Base-by-base conservation (phyloP, 2,329 filamentous ascomycete genomes). In the Botryosphaeria dothidea region DNA sequence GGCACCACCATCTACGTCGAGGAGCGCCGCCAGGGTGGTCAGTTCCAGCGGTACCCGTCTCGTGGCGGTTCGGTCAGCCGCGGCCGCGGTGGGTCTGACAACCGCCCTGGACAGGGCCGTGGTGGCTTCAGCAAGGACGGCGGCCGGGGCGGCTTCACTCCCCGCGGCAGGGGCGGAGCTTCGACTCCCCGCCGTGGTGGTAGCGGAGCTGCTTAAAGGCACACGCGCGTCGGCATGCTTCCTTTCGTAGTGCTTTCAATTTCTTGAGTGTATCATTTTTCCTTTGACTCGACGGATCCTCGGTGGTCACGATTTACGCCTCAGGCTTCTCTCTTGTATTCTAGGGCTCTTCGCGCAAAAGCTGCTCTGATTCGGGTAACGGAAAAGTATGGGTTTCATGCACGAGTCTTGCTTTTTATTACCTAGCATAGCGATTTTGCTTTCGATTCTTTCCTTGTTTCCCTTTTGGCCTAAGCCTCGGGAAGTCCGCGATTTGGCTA, bases 1-100 rank as follows among this genome's bases (percentile, higher is more conserved):
- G 90, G 88, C 70, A 90, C 97, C 78, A 89, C 87, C 73, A 90
- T 99, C 71, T 84, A 87, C 67, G 91, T 99, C 65, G 95, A 98
- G 81, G 92, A 94, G 76, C 93, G 95, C 68, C 92, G 92, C 69
- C 87, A 90, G 48, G 76, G 79, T 15, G 71, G 74, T 68, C 68
- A 73, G 67, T 69, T 75, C 72, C 60, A 77, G 70, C 72, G 71
- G 68, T 72, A 75, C 71, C 65, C 76, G 73, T 57, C 45, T 19
- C 70, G 81, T 72, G 71, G 80, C 57, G 78, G 79, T 60, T 76
- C 75, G 62, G 61, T 65, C 52, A 78, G 79, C 45, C 70, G 89
- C 69, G 90, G 89, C 62, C 88, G 90, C 65, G 87, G 87, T 74
- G 90, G 88, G 79, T 88, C 87, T 75, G 83, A 83, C 71, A 71